These are phyloP conservation scores for Pestalotiopsis fici DNA, from an alignment of 2,329 filamentous ascomycete genomes.

Conservation along the genomic window DNA sequence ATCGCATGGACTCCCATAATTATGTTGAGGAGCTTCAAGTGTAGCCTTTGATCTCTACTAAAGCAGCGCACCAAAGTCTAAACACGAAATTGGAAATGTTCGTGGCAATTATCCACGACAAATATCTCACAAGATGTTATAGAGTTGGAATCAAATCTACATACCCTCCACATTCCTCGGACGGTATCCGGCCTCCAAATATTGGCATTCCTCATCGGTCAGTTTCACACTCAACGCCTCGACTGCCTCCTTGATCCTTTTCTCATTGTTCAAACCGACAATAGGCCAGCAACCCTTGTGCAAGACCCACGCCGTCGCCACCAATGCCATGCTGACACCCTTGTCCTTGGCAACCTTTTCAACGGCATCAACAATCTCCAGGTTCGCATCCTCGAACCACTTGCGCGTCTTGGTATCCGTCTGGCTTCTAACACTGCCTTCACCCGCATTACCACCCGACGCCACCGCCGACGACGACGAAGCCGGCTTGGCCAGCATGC, in stretches of 20 bases:
- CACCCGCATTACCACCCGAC: background rate
- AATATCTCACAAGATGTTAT: too few species aligned
- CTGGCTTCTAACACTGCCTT: constrained; percentile 28
- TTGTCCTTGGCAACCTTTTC: constrained; percentile 36
- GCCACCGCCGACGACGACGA: background rate
- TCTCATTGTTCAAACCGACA: constrained; percentile 51
- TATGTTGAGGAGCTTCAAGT: too few species aligned
- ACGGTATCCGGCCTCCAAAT: constrained; percentile 55
- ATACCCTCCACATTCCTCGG: constrained; percentile 41
- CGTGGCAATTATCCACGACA: too few species aligned
- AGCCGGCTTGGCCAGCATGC: constrained; percentile 27
- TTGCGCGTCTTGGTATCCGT: constrained; percentile 35
- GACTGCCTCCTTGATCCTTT: constrained; percentile 57
- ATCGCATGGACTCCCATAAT: too few species aligned
- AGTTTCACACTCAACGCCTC: constrained; percentile 40
- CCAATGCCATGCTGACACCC: constrained; percentile 57
- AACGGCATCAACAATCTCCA: constrained; percentile 22
- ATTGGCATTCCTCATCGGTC: constrained; percentile 53
- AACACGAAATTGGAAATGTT: too few species aligned
- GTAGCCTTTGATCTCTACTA: too few species aligned
- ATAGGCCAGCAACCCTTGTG: constrained; percentile 51
- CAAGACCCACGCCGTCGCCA: constrained; percentile 59
- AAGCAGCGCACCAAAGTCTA: too few species aligned
- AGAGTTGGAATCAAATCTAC: too few species aligned
- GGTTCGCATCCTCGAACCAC: constrained; percentile 45